phyloP scores from a whole-genome alignment of 805 yeast species.

The Myxozyma mucilagina region DNA sequence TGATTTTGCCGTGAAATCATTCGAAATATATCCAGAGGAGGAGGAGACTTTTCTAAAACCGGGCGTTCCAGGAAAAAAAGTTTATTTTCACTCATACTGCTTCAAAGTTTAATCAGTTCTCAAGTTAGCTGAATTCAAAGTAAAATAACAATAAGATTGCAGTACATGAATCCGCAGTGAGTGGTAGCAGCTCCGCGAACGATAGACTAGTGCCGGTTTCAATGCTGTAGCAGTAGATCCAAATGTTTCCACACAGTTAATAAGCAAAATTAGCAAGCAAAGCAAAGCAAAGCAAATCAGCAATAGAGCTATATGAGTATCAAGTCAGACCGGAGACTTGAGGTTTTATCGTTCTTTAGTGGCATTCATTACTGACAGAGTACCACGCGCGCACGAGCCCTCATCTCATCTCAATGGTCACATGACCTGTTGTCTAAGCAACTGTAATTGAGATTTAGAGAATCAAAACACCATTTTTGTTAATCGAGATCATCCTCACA shows the following conservation, averaged over 20 bases:
- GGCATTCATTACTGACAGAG: neutral
- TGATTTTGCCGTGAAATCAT: constrained; percentile 1
- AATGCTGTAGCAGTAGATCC: neutral
- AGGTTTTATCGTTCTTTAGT: neutral
- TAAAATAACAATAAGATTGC: neutral
- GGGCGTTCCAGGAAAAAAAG: neutral
- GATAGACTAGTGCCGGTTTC: neutral
- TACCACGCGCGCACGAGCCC: constrained; percentile 1
- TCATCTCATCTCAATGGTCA: neutral
- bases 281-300: neutral
- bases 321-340: neutral
- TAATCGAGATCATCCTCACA: neutral
- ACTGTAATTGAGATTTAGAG: constrained; percentile 1
- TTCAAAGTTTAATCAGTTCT: neutral
- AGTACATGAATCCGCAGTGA: neutral
- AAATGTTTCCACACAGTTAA: neutral
- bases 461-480: neutral
- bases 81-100: neutral
- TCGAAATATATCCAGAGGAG: constrained; percentile 5
- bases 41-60: neutral
- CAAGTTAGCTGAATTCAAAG: neutral
- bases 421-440: constrained; percentile 6
- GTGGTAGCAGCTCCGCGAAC: neutral
- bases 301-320: neutral
- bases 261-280: neutral